phyloP scores from a whole-genome alignment of 305 asterid species.

The Plantago lanceolata region DNA sequence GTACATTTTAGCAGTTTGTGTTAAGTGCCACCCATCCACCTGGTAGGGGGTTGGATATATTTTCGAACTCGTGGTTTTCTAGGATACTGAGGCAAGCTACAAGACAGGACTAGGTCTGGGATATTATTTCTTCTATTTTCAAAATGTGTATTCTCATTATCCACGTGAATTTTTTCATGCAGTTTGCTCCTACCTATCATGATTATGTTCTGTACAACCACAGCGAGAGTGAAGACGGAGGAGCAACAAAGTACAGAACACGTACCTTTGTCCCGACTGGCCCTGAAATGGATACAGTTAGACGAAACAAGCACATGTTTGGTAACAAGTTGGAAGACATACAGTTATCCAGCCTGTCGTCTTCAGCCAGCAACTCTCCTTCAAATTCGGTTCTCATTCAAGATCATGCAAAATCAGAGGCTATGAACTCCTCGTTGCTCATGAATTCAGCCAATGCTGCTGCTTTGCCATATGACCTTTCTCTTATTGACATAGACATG shows the following conservation, averaged over 20 bases:
- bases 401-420: slow-evolving; percentile 43
- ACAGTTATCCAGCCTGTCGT: slow-evolving; percentile 47
- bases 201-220: slow-evolving; percentile 94
- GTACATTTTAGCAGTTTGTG: too few species aligned
- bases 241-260: slow-evolving; percentile 79
- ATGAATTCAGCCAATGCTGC: slow-evolving; percentile 38
- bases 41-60: not conserved
- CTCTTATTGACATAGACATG: slow-evolving; percentile 68
- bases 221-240: slow-evolving; percentile 83
- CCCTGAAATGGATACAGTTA: slow-evolving; percentile 84
- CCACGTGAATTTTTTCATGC: slow-evolving; percentile 26
- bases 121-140: slow-evolving; percentile 2
- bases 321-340: slow-evolving; percentile 69
- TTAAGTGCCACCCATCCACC: too few species aligned
- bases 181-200: slow-evolving; percentile 97
- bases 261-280: slow-evolving; percentile 96
- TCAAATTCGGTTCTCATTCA: slow-evolving; percentile 27
- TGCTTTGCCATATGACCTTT: slow-evolving; percentile 49
- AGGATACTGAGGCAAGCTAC: too few species aligned
- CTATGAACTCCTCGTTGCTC: slow-evolving; percentile 49
- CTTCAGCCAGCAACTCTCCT: slow-evolving; percentile 47
- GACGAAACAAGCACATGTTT: slow-evolving; percentile 60
- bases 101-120: not conserved
- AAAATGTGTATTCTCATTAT: slow-evolving; percentile 14
- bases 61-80: too few species aligned